Conservation (phyloP, 2,329 filamentous ascomycete species). For the Xylariaceae sp. region DNA sequence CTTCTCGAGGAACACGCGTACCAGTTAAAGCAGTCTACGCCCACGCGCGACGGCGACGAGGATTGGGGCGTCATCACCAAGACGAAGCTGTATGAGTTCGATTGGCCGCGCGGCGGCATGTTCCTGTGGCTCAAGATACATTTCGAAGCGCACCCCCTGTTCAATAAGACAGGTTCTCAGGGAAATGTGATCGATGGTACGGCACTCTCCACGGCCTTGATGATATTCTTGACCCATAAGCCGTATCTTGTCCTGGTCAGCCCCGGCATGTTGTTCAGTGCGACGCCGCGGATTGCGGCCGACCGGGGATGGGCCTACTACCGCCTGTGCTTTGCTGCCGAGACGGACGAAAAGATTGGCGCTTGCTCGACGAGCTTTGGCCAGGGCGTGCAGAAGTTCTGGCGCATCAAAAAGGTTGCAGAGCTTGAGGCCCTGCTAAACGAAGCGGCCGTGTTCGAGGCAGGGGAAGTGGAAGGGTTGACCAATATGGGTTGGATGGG, state of each 20-base stretch:
- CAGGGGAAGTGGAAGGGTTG: slow-evolving; percentile 20
- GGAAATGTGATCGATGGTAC: slow-evolving; percentile 44
- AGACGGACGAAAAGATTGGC: slow-evolving; percentile 64
- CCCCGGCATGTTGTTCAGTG: slow-evolving; percentile 69
- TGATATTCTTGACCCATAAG: slow-evolving; percentile 64
- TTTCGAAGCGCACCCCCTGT: slow-evolving; percentile 69
- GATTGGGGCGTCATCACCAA: slow-evolving; percentile 75
- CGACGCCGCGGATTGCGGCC: slow-evolving; percentile 53
- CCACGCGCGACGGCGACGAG: slow-evolving; percentile 38
- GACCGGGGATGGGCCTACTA: slow-evolving; percentile 65
- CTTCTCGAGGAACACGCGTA: slow-evolving; percentile 64
- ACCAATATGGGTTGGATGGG: slow-evolving; percentile 24
- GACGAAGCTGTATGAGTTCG: slow-evolving; percentile 67
- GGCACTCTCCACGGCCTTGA: slow-evolving; percentile 58
- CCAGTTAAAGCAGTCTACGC: slow-evolving; percentile 58
- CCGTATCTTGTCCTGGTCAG: slow-evolving; percentile 65
- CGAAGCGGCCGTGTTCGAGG: slow-evolving; percentile 24
- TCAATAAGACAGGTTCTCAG: slow-evolving; percentile 31
- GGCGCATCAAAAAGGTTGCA: slow-evolving; percentile 62
- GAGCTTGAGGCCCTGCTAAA: slow-evolving; percentile 60
- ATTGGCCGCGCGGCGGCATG: slow-evolving; percentile 83
- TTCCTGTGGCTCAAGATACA: slow-evolving; percentile 77
- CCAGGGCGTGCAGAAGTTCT: slow-evolving; percentile 67
- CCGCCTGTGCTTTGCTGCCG: slow-evolving; percentile 79
- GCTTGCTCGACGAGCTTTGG: slow-evolving; percentile 59